These are phyloP conservation scores for Pythium volutum DNA, from an alignment of 352 stramenopile species.

Conservation along the genomic window DNA sequence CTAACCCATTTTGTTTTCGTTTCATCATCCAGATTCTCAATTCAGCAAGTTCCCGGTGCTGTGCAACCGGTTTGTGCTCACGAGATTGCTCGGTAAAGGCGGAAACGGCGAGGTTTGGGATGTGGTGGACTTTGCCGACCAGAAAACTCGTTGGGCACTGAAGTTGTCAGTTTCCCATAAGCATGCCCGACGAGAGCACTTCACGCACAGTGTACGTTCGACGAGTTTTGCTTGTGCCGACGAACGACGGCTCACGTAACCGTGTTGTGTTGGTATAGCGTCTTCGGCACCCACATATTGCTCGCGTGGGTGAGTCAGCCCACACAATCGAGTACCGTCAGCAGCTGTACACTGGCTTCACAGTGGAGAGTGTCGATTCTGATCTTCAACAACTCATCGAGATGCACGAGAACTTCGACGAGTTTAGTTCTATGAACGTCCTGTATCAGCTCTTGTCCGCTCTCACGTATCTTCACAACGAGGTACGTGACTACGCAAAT, in stretches of 20 bases:
- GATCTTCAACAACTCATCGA: constrained; percentile 78
- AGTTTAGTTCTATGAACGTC: constrained; percentile 56
- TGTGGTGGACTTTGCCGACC: constrained; percentile 69
- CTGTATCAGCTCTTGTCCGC: constrained; percentile 62
- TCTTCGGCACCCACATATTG: constrained; percentile 69
- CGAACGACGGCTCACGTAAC: not conserved
- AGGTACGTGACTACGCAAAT: constrained; percentile 31
- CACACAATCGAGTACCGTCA: constrained; percentile 69
- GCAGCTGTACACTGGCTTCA: constrained; percentile 75
- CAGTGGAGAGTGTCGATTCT: constrained; percentile 61
- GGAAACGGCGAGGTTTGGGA: constrained; percentile 83
- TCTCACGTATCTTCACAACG: constrained; percentile 68
- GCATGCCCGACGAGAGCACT: constrained; percentile 64
- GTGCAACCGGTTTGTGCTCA: constrained; percentile 62
- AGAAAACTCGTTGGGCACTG: constrained; percentile 55
- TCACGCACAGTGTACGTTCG: constrained; percentile 61
- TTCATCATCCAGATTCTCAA: constrained; percentile 38
- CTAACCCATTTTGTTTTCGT: not conserved
- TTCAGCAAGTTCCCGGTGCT: constrained; percentile 76
- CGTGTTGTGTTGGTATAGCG: constrained; percentile 29
- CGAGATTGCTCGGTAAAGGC: constrained; percentile 64
- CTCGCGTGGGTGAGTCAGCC: constrained; percentile 49
- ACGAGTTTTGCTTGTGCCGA: not conserved
- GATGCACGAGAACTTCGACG: constrained; percentile 60
- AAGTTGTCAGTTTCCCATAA: constrained; percentile 75